Percentiles rank a stretch among this genome's conserved stretches.
Evolutionary conservation across 768 basidiomycete genomes (phyloP).

Genomic region (Pisolithus tinctorius): DNA sequence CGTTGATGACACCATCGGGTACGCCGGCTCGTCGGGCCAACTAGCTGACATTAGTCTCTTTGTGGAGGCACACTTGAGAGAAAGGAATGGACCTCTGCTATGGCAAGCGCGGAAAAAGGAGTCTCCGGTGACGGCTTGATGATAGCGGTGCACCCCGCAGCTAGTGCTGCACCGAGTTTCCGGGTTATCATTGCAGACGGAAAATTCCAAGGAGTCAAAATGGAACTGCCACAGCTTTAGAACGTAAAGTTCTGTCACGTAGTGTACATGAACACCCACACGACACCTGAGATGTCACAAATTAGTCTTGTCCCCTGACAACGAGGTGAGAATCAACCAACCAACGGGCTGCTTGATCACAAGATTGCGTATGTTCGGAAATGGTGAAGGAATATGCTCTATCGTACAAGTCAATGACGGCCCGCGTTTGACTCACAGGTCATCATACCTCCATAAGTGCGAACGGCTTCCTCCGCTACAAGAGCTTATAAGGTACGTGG

Average conservation of each 20-base stretch:
- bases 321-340: conserved; percentile 34
- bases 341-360: conserved; percentile 92
- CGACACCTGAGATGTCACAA: conserved; percentile 31
- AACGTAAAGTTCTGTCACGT: background rate
- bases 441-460: conserved; percentile 74
- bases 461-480: conserved; percentile 84
- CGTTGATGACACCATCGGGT: conserved; percentile 91
- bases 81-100: conserved; percentile 62
- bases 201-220: conserved; percentile 89
- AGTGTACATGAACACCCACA: conserved; percentile 28
- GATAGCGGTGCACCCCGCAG: conserved; percentile 94
- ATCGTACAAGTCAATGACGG: background rate
- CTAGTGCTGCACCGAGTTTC: conserved; percentile 84
- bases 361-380: conserved; percentile 68
- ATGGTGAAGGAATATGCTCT: conserved; percentile 80
- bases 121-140: conserved; percentile 95
- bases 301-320: conserved; percentile 25
- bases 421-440: background rate
- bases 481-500: background rate
- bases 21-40: conserved; percentile 85
- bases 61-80: background rate
- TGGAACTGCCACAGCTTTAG: conserved; percentile 42
- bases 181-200: conserved; percentile 92
- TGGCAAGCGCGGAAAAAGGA: conserved; percentile 85
- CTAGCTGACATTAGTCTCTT: conserved; percentile 29